A percentile compares a stretch with the other conserved stretches of the same genome.
Evolutionary conservation across 192 early-diverging fungal genomes (phyloP).

Genomic region (Chytriomyces confervae): DNA sequence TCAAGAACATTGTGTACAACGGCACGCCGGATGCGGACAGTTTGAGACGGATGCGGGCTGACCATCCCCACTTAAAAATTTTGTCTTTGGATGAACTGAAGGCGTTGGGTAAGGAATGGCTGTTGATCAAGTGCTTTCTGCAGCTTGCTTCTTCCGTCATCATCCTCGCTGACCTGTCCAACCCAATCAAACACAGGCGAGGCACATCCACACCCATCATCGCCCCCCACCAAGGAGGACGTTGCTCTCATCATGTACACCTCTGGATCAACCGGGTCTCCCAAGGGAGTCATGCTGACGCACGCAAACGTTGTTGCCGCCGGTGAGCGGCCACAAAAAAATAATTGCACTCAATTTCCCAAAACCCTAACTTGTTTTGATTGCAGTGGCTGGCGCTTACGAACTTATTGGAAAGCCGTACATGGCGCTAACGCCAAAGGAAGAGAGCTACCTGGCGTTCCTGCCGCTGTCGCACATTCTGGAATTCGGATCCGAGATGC

Average conservation of each 20-base stretch:
- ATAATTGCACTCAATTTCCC: no score
- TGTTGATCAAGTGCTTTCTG: constrained; percentile 33
- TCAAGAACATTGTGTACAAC: constrained; percentile 75
- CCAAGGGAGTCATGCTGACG: constrained; percentile 87
- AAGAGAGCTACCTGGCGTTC: constrained; percentile 57
- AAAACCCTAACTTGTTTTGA: no score
- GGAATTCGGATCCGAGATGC: constrained; percentile 79
- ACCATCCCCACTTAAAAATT: neutral
- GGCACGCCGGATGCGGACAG: constrained; percentile 53
- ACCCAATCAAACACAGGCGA: no score
- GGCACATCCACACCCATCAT: no score
- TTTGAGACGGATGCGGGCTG: neutral
- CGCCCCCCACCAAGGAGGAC: constrained; percentile 73
- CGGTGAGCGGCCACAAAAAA: neutral
- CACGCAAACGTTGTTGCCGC: constrained; percentile 85
- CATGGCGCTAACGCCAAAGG: neutral
- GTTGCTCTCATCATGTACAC: constrained; percentile 69
- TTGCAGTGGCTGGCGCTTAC: no score
- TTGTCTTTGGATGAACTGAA: constrained; percentile 66
- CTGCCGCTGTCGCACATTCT: constrained; percentile 89
- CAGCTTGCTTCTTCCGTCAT: no score
- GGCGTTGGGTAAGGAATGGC: constrained; percentile 63
- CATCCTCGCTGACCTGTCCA: no score
- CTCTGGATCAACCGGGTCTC: constrained; percentile 70
- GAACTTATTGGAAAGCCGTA: no score